Evolutionary conservation across 257 asterid genomes (phyloP).

Genomic region (Jaltomata sinuosa): DNA sequence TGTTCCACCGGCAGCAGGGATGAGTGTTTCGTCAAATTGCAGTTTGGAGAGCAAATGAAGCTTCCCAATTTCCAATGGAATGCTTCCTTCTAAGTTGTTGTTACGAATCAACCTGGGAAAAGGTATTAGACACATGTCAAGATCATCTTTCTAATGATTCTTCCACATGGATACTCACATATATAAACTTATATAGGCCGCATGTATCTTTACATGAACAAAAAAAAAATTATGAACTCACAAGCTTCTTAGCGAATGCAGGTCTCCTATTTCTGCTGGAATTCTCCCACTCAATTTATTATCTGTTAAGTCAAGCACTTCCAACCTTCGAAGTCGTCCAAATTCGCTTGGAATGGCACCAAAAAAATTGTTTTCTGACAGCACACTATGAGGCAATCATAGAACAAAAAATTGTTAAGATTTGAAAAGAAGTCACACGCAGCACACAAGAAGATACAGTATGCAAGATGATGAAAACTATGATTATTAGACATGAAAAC

Average conservation of each 20-base stretch:
- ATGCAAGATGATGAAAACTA: neutral
- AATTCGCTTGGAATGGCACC: constrained; percentile 64
- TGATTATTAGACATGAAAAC: neutral
- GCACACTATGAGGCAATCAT: constrained; percentile 18
- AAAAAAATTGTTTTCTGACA: constrained; percentile 56
- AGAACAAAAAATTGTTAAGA: neutral
- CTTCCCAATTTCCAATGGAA: constrained; percentile 63
- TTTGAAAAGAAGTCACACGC: neutral
- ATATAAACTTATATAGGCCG: neutral
- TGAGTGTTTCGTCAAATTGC: constrained; percentile 41
- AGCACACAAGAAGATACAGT: neutral
- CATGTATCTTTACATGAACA: neutral
- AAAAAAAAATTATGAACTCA: constrained; percentile 18
- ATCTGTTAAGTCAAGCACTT: constrained; percentile 72
- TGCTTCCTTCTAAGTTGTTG: constrained; percentile 61
- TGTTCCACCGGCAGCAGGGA: constrained; percentile 32
- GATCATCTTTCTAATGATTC: neutral
- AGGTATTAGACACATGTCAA: neutral
- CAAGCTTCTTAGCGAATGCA: constrained; percentile 52
- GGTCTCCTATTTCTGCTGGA: constrained; percentile 68
- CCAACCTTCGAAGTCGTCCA: constrained; percentile 46
- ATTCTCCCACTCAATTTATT: constrained; percentile 60
- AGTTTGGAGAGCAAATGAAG: constrained; percentile 48
- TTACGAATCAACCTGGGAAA: constrained; percentile 57
- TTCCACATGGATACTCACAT: neutral